Percentiles rank a stretch among this genome's conserved stretches.
These are phyloP conservation scores for Anthostomella pinea DNA, from an alignment of 2,329 filamentous ascomycete species.

Conservation along the genomic window DNA sequence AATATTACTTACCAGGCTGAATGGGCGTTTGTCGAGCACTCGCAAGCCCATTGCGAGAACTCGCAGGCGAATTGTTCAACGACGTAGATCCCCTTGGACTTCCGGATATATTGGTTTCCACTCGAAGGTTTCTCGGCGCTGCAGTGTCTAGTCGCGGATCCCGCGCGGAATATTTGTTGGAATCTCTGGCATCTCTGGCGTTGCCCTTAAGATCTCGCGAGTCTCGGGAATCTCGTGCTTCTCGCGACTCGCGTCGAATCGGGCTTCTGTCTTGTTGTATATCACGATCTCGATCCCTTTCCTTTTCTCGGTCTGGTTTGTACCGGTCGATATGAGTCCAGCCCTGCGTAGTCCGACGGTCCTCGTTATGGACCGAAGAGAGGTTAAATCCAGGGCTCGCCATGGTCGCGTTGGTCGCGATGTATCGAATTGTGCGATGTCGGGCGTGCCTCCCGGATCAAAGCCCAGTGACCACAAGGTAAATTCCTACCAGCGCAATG, in stretches of 20 bases:
- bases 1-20: slow-evolving; percentile 17
- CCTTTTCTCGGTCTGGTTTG: slow-evolving; percentile 6
- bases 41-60: slow-evolving; percentile 6
- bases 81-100: slow-evolving; percentile 5
- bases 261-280: slow-evolving; percentile 15
- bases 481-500: too few relatives aligned
- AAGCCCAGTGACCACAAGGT: too few relatives aligned
- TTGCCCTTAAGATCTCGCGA: not conserved
- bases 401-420: too few relatives aligned
- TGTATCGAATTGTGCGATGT: too few relatives aligned
- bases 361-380: too few relatives aligned
- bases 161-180: too few relatives aligned
- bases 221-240: slow-evolving; percentile 2
- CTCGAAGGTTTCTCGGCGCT: slow-evolving; percentile 8
- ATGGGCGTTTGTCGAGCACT: slow-evolving; percentile 11
- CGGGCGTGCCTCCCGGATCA: too few relatives aligned
- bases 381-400: too few relatives aligned
- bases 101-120: slow-evolving; percentile 16
- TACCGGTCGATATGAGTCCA: too few relatives aligned
- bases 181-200: slow-evolving; percentile 5
- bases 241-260: slow-evolving; percentile 13
- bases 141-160: slow-evolving; percentile 10
- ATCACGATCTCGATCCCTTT: slow-evolving; percentile 22
- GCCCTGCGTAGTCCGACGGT: slow-evolving; percentile 11
- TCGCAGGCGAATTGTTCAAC: slow-evolving; percentile 12